phyloP scores from a whole-genome alignment of 1,139 yeast species.

The Scheffersomyces parashehatae region DNA sequence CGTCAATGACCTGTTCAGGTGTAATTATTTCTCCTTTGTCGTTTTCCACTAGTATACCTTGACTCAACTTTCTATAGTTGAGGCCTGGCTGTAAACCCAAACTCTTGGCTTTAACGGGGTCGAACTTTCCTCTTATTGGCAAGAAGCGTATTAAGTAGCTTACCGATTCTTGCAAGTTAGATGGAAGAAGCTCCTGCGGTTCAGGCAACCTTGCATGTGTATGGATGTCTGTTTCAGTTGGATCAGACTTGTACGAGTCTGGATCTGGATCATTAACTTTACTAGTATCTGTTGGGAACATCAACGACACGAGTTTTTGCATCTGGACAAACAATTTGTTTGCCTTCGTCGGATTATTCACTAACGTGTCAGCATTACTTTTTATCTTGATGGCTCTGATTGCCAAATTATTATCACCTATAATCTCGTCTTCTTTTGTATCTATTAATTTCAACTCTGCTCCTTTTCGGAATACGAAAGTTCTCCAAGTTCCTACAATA shows the following conservation, averaged over 20 bases:
- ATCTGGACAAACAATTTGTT: constrained; percentile 19
- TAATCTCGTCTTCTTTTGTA: constrained; percentile 32
- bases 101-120: constrained; percentile 60
- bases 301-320: constrained; percentile 36
- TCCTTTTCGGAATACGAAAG: constrained; percentile 84
- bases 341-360: not conserved
- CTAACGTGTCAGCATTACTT: not conserved
- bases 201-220: constrained; percentile 41
- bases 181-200: constrained; percentile 17
- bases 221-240: constrained; percentile 41
- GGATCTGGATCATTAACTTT: constrained; percentile 39
- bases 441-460: constrained; percentile 52
- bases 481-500: constrained; percentile 78
- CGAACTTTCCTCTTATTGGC: constrained; percentile 78
- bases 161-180: constrained; percentile 29
- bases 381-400: constrained; percentile 52
- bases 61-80: constrained; percentile 56
- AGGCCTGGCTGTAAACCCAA: constrained; percentile 73
- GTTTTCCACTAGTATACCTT: constrained; percentile 58
- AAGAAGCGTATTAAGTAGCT: constrained; percentile 66
- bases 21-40: constrained; percentile 58
- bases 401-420: constrained; percentile 52
- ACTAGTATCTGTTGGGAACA: constrained; percentile 53
- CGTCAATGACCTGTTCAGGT: constrained; percentile 76
- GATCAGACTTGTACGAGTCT: constrained; percentile 41